A percentile compares a stretch with the other conserved stretches of the same genome.
Conservation (phyloP, 495 filamentous ascomycete species). For the Hypoxylon cercidicola region DNA sequence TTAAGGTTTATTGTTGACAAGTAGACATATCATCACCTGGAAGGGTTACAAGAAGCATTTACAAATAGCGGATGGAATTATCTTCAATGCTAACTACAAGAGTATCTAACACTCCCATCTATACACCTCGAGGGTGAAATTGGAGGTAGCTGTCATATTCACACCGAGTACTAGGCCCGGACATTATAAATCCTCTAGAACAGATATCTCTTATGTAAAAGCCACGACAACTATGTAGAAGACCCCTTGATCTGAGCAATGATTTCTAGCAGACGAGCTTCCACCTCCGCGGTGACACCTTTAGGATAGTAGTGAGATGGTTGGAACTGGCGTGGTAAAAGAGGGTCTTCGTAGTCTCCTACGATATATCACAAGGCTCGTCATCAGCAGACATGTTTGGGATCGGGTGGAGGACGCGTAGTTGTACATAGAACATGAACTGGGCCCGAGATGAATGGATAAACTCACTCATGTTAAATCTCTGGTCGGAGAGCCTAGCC, state of each 20-base stretch:
- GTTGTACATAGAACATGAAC: background rate
- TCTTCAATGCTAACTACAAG: too few species aligned
- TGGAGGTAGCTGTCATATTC: too few species aligned
- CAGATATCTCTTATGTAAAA: background rate
- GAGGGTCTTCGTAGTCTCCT: conserved; percentile 56
- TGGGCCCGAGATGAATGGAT: background rate
- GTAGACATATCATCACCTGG: too few species aligned
- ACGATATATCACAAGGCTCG: background rate
- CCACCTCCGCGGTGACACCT: conserved; percentile 48
- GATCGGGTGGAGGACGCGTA: background rate
- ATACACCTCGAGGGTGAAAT: too few species aligned
- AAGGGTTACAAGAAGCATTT: too few species aligned
- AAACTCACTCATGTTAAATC: conserved; percentile 54
- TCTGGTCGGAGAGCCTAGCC: conserved; percentile 49
- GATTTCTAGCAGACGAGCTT: conserved; percentile 45
- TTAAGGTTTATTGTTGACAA: too few species aligned
- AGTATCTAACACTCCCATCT: too few species aligned
- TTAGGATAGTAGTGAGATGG: conserved; percentile 48
- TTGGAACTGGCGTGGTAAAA: conserved; percentile 45
- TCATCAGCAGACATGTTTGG: background rate
- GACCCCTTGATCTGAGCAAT: conserved; percentile 47
- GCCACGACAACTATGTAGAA: conserved; percentile 8
- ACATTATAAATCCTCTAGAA: background rate
- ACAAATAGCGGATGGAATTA: too few species aligned
- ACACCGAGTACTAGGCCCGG: background rate